Evolutionary conservation across 2,329 filamentous ascomycete species (phyloP).

Genomic region (Ophiostoma populinum): DNA sequence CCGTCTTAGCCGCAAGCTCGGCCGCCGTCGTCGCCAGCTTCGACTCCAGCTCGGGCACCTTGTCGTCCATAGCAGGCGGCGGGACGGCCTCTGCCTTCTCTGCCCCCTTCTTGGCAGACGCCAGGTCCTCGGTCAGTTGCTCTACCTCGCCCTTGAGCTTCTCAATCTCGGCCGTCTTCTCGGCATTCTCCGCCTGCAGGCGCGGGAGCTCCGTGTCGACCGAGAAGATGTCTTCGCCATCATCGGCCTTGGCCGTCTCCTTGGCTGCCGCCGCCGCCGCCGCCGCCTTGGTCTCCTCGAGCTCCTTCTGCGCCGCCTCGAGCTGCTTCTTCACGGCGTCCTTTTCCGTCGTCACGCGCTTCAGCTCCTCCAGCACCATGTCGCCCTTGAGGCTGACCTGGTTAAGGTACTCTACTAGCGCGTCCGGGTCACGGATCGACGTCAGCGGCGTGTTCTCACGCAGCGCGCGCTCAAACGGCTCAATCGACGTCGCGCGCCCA

Average conservation of each 20-base stretch:
- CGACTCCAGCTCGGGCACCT: not conserved
- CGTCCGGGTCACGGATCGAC: slow-evolving; percentile 69
- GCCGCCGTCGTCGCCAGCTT: not conserved
- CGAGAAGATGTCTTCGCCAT: slow-evolving; percentile 67
- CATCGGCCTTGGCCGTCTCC: slow-evolving; percentile 8
- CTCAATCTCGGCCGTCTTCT: slow-evolving; percentile 50
- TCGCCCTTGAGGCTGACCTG: slow-evolving; percentile 73
- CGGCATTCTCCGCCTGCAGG: slow-evolving; percentile 56
- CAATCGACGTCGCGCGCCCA: slow-evolving; percentile 68
- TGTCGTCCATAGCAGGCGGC: not conserved
- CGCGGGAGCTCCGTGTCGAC: slow-evolving; percentile 77
- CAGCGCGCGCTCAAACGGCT: slow-evolving; percentile 80
- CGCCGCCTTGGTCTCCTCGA: slow-evolving; percentile 28
- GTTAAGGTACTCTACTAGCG: slow-evolving; percentile 76
- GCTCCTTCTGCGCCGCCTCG: slow-evolving; percentile 49
- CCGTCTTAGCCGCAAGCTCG: slow-evolving; percentile 1
- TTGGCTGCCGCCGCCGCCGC: slow-evolving; percentile 18
- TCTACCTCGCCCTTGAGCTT: slow-evolving; percentile 53
- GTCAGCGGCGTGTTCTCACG: slow-evolving; percentile 85
- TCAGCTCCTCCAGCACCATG: slow-evolving; percentile 89
- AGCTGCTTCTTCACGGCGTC: slow-evolving; percentile 64
- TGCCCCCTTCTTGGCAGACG: slow-evolving; percentile 42
- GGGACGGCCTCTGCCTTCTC: slow-evolving; percentile 12
- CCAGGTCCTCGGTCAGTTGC: slow-evolving; percentile 51
- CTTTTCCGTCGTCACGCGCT: slow-evolving; percentile 66